Conservation (phyloP, 495 filamentous ascomycete genomes). For the Podospora anserina region DNA sequence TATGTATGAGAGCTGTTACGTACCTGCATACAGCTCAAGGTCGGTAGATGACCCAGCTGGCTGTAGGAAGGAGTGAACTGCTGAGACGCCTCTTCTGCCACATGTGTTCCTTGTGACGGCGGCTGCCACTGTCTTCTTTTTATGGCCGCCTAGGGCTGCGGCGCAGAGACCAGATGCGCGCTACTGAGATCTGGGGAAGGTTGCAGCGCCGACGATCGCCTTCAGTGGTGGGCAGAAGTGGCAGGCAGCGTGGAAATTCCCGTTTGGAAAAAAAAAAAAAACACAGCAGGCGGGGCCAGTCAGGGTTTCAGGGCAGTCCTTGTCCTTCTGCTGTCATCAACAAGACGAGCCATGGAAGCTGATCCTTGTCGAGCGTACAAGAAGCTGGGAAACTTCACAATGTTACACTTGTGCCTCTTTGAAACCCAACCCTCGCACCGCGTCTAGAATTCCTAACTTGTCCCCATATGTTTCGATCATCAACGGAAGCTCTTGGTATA, state of each 20-base stretch:
- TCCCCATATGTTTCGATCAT: neutral
- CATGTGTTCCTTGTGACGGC: neutral
- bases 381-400: slow-evolving; percentile 3
- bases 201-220: slow-evolving; percentile 18
- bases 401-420: slow-evolving; percentile 1
- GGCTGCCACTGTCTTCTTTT: neutral
- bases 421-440: neutral
- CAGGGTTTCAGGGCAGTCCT: slow-evolving; percentile 1
- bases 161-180: slow-evolving; percentile 1
- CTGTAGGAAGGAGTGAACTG: neutral
- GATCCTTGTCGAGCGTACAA: neutral
- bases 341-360: neutral
- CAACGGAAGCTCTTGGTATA: neutral
- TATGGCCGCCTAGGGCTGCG: neutral
- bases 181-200: slow-evolving; percentile 22
- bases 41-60: neutral
- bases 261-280: slow-evolving; percentile 22
- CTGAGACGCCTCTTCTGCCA: neutral
- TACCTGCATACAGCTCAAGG: neutral
- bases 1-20: neutral
- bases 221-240: slow-evolving; percentile 2
- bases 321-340: slow-evolving; percentile 3
- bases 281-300: neutral
- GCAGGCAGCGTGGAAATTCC: slow-evolving; percentile 14
- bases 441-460: neutral